Evolutionary conservation across 1,139 yeast species (phyloP).

Genomic region (Blastobotrys serpentis): DNA sequence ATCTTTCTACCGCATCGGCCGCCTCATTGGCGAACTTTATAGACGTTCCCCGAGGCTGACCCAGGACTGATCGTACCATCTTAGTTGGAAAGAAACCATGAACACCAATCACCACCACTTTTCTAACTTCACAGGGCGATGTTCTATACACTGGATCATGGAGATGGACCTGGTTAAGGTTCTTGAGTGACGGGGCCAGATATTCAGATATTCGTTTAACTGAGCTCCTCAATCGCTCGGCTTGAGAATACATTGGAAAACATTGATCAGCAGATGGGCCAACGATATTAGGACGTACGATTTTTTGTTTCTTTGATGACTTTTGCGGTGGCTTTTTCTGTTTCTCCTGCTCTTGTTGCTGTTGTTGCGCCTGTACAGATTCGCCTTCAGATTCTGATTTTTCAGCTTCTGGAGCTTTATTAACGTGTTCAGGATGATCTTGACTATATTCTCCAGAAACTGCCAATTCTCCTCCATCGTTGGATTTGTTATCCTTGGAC

Average conservation of each 20-base stretch:
- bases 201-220: constrained; percentile 28
- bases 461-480: constrained; percentile 40
- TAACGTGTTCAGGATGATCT: constrained; percentile 32
- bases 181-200: constrained; percentile 23
- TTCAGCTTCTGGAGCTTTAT: constrained; percentile 5
- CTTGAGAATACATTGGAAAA: constrained; percentile 29
- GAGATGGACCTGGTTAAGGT: constrained; percentile 19
- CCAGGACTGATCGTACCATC: constrained; percentile 79
- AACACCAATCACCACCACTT: constrained; percentile 81
- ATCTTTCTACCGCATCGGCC: constrained; percentile 68
- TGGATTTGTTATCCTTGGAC: constrained; percentile 24
- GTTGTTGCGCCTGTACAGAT: neutral
- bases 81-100: constrained; percentile 94
- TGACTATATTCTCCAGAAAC: constrained; percentile 42
- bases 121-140: constrained; percentile 33
- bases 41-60: constrained; percentile 93
- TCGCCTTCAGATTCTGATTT: constrained; percentile 4
- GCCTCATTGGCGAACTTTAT: constrained; percentile 84
- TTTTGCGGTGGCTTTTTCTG: constrained; percentile 2
- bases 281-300: constrained; percentile 33
- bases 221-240: constrained; percentile 25
- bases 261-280: constrained; percentile 33
- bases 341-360: neutral
- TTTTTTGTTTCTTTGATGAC: constrained; percentile 19
- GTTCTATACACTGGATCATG: constrained; percentile 26